Conservation (phyloP, 768 basidiomycete species). For the Podaxis sp. region DNA sequence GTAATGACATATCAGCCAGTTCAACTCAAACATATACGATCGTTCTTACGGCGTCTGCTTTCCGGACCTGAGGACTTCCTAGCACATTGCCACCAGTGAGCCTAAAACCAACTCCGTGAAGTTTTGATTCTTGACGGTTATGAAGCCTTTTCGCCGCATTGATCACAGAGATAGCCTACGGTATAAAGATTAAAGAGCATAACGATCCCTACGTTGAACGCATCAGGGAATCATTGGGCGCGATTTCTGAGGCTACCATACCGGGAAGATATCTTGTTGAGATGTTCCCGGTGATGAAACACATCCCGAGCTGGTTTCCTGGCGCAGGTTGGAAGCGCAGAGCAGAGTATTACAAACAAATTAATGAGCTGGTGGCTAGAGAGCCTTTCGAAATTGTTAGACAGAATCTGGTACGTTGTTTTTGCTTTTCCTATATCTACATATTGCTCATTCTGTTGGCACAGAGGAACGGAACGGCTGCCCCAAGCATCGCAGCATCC, state of each 20-base stretch:
- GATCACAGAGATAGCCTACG: slow-evolving; percentile 32
- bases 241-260: slow-evolving; percentile 17
- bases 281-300: background rate
- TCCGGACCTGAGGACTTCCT: background rate
- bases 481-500: slow-evolving; percentile 17
- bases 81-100: background rate
- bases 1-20: slow-evolving; percentile 1
- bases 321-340: background rate
- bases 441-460: background rate
- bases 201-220: slow-evolving; percentile 13
- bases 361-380: background rate
- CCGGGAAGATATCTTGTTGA: background rate
- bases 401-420: background rate
- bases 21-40: slow-evolving; percentile 36
- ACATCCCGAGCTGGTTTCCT: background rate
- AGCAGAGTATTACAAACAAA: background rate
- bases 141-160: slow-evolving; percentile 38
- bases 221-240: slow-evolving; percentile 5
- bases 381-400: background rate
- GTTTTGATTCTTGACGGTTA: background rate
- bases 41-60: slow-evolving; percentile 31
- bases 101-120: background rate
- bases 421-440: background rate
- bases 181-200: slow-evolving; percentile 22
- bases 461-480: background rate